A percentile compares a stretch with the other conserved stretches of the same genome.
Conservation (phyloP, 495 filamentous ascomycete species). For the Lindgomyces ingoldianus region DNA sequence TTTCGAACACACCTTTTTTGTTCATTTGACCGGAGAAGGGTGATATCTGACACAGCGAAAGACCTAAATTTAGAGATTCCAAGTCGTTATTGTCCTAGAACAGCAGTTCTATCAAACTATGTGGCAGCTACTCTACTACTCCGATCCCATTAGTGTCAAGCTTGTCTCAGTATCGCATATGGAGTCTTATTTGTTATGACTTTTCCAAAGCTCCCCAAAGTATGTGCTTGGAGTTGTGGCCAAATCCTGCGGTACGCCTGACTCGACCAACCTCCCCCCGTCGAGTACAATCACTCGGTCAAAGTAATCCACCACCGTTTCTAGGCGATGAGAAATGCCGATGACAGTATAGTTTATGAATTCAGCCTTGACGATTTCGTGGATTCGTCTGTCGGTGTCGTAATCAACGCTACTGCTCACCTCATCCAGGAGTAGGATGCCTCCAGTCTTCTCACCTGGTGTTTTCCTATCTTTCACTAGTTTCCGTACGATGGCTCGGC, state of each 20-base stretch:
- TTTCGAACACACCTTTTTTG: no score
- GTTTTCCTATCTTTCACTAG: background rate
- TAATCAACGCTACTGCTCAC: background rate
- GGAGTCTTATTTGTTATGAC: no score
- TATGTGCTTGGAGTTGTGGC: no score
- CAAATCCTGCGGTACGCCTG: background rate
- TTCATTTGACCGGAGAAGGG: no score
- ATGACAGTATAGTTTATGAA: background rate
- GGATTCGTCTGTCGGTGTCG: background rate
- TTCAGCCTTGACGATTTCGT: background rate
- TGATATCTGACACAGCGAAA: no score
- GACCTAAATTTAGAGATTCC: no score
- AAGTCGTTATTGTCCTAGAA: no score
- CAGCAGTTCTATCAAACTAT: no score
- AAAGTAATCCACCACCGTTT: background rate
- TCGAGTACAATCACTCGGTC: background rate
- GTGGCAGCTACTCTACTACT: no score
- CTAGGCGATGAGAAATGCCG: background rate
- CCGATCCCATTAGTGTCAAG: no score
- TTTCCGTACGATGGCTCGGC: conserved; percentile 72
- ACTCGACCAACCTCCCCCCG: background rate
- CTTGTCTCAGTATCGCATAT: no score
- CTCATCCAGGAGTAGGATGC: background rate
- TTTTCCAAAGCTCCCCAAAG: no score
- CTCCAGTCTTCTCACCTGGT: background rate